Percentiles rank a stretch among this genome's conserved stretches.
These are phyloP conservation scores for Diaporthe batatas DNA, from an alignment of 2,329 filamentous ascomycete species.

Conservation along the genomic window DNA sequence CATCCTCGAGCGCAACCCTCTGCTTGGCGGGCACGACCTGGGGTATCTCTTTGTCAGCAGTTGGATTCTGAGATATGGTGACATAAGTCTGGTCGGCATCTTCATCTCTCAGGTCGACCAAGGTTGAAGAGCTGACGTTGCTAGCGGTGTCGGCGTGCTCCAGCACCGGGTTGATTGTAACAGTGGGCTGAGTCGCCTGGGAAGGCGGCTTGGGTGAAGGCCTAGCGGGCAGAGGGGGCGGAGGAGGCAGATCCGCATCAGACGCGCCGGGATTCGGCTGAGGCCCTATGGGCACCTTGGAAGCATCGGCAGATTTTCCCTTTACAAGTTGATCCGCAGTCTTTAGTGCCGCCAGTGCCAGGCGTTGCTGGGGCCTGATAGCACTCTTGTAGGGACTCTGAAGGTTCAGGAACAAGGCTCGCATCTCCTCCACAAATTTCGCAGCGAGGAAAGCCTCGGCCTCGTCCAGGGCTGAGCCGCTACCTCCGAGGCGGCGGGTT, in stretches of 20 bases:
- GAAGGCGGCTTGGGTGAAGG: conserved; percentile 57
- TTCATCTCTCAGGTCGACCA: conserved; percentile 61
- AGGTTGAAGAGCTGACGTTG: conserved; percentile 64
- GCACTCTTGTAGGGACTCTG: conserved; percentile 72
- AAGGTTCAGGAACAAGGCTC: conserved; percentile 77
- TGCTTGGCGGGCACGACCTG: conserved; percentile 47
- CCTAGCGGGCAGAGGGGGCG: conserved; percentile 65
- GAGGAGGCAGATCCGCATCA: conserved; percentile 45
- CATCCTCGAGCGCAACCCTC: conserved; percentile 40
- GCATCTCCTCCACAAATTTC: conserved; percentile 81
- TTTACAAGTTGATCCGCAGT: conserved; percentile 47
- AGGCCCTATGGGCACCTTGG: conserved; percentile 40
- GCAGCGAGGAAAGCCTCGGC: conserved; percentile 55
- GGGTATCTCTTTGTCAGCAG: conserved; percentile 32
- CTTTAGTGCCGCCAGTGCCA: conserved; percentile 83
- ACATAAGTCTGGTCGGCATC: conserved; percentile 53
- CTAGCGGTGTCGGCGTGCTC: conserved; percentile 59
- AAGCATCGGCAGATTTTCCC: conserved; percentile 39
- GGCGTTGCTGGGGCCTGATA: conserved; percentile 79
- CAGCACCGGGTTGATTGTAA: conserved; percentile 46
- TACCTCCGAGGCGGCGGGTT: conserved; percentile 80
- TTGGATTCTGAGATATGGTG: conserved; percentile 44
- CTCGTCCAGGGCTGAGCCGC: conserved; percentile 60
- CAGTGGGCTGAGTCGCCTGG: conserved; percentile 43
- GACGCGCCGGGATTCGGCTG: conserved; percentile 21